A percentile compares a stretch with the other conserved stretches of the same genome.
Evolutionary conservation across 441 rosid species (phyloP).

Genomic region (Aquilaria agallochum): DNA sequence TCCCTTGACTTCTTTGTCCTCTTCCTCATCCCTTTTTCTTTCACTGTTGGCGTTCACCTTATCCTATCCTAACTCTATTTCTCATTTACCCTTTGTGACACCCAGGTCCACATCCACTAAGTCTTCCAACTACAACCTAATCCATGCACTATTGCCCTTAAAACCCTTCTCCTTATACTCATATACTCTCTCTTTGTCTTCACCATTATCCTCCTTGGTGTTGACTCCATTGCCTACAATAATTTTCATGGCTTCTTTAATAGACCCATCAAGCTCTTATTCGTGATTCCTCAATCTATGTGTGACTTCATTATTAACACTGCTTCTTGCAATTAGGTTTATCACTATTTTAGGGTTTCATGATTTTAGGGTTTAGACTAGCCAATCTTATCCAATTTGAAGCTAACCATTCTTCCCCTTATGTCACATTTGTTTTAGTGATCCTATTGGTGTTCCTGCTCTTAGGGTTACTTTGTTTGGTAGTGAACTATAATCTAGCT

Average conservation of each 20-base stretch:
- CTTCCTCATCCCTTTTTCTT: conserved; percentile 62
- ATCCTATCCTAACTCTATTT: conserved; percentile 33
- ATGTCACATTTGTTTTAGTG: conserved; percentile 14
- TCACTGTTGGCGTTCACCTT: conserved; percentile 48
- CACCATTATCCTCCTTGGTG: conserved; percentile 38
- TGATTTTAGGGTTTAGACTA: conserved; percentile 19
- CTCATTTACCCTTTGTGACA: conserved; percentile 20
- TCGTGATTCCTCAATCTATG: conserved; percentile 53
- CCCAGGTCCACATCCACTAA: conserved; percentile 21
- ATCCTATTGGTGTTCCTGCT: conserved; percentile 13
- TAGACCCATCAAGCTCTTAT: conserved; percentile 55
- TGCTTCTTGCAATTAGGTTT: conserved; percentile 25
- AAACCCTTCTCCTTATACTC: conserved; percentile 14
- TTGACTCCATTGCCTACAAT: conserved; percentile 62
- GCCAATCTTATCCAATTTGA: conserved; percentile 22
- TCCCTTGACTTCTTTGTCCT: conserved; percentile 71
- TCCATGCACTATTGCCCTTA: conserved; percentile 4
- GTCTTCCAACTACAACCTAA: conserved; percentile 1
- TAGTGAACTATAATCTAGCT: conserved; percentile 46
- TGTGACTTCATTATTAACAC: conserved; percentile 22
- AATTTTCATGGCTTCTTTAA: conserved; percentile 72
- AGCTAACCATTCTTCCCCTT: conserved; percentile 32
- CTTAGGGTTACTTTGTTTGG: conserved; percentile 26
- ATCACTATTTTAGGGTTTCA: conserved; percentile 20
- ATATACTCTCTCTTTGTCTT: conserved; percentile 23